These are phyloP conservation scores for Bipolaris sorokiniana DNA, from an alignment of 2,329 filamentous ascomycete genomes.

Conservation along the genomic window DNA sequence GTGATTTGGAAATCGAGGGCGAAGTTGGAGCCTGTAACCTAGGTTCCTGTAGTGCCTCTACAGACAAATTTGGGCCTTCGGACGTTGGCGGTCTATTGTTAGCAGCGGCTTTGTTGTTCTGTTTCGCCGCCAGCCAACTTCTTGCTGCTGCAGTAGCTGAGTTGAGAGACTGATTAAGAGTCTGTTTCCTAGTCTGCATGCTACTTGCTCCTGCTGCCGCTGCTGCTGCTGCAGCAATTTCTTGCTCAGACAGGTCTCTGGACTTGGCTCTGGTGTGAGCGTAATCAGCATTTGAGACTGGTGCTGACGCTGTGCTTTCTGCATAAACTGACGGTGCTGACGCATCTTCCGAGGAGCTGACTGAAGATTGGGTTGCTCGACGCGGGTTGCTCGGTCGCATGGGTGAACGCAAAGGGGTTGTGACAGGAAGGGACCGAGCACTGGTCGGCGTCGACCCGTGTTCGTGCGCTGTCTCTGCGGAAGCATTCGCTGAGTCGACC, in stretches of 20 bases:
- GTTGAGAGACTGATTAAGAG: slow-evolving; percentile 46
- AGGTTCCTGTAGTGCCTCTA: slow-evolving; percentile 11
- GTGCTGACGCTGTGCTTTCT: slow-evolving; percentile 21
- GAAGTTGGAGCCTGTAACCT: slow-evolving; percentile 10
- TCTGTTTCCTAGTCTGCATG: slow-evolving; percentile 29
- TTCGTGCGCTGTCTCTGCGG: slow-evolving; percentile 57
- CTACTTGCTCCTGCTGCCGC: slow-evolving; percentile 28
- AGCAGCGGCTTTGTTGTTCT: slow-evolving; percentile 43
- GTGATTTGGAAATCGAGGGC: slow-evolving; percentile 30
- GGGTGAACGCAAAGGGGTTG: slow-evolving; percentile 59
- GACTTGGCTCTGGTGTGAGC: slow-evolving; percentile 23
- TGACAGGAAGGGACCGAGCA: slow-evolving; percentile 66
- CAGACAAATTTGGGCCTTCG: slow-evolving; percentile 18
- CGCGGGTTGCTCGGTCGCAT: slow-evolving; percentile 44
- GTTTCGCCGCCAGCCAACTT: slow-evolving; percentile 62
- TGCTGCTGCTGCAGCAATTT: slow-evolving; percentile 30
- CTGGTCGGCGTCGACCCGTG: slow-evolving; percentile 68
- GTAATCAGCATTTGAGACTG: slow-evolving; percentile 11
- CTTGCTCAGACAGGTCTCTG: slow-evolving; percentile 29
- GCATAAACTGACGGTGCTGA: slow-evolving; percentile 33
- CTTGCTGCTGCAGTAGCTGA: slow-evolving; percentile 64
- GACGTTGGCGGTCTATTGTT: slow-evolving; percentile 18
- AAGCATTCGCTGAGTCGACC: slow-evolving; percentile 70
- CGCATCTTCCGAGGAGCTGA: slow-evolving; percentile 26
- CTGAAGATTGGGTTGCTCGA: slow-evolving; percentile 16